Conservation (phyloP, 352 stramenopile species). For the Phytophthora chlamydospora region DNA sequence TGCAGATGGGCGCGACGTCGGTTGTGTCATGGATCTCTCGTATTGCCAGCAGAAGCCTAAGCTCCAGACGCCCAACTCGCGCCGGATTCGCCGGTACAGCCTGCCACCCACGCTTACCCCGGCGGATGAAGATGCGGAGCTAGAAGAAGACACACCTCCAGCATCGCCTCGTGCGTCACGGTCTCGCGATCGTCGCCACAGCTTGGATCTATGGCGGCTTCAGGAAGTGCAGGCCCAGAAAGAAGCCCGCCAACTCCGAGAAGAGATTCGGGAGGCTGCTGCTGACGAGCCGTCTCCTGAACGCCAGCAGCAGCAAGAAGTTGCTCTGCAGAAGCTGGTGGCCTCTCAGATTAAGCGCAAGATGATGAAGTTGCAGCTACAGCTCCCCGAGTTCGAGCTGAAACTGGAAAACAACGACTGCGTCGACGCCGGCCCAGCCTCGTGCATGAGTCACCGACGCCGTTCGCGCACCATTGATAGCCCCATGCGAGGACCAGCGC, state of each 20-base stretch:
- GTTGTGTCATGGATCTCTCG: constrained; percentile 37
- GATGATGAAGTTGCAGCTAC: constrained; percentile 59
- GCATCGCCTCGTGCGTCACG: constrained; percentile 36
- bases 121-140: constrained; percentile 26
- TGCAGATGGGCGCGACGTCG: constrained; percentile 33
- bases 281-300: constrained; percentile 67
- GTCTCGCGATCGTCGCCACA: constrained; percentile 49
- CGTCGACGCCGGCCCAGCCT: constrained; percentile 30
- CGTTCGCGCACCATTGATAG: constrained; percentile 29
- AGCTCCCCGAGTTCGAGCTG: constrained; percentile 44
- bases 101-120: constrained; percentile 32
- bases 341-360: constrained; percentile 67
- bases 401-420: constrained; percentile 38
- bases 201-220: constrained; percentile 54
- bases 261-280: constrained; percentile 62
- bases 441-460: constrained; percentile 23
- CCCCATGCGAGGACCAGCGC: constrained; percentile 15
- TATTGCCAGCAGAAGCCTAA: constrained; percentile 40
- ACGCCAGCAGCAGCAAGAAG: constrained; percentile 73
- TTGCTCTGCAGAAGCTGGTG: constrained; percentile 73
- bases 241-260: constrained; percentile 49
- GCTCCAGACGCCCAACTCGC: constrained; percentile 46
- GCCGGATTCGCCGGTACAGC: constrained; percentile 28
- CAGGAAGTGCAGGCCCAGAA: constrained; percentile 52
- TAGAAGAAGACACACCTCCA: constrained; percentile 25